A percentile compares a stretch with the other conserved stretches of the same genome.
Conservation (phyloP, 768 basidiomycete species). For the Tylopilus sp. region DNA sequence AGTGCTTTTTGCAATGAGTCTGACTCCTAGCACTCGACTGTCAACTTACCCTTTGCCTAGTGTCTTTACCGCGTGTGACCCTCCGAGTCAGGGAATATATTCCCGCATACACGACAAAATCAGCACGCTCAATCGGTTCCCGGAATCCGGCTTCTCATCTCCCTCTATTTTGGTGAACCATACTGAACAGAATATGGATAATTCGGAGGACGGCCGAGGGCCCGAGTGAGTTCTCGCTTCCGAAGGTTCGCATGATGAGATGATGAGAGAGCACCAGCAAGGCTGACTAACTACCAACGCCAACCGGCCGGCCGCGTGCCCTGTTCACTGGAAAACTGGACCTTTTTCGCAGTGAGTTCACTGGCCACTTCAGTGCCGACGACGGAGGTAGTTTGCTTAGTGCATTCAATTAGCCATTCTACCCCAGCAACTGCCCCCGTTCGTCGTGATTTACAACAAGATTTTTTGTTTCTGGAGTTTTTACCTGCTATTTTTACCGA, state of each 20-base stretch:
- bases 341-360: constrained; percentile 24
- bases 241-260: neutral
- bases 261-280: constrained; percentile 1
- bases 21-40: neutral
- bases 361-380: neutral
- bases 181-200: neutral
- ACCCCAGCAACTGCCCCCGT: neutral
- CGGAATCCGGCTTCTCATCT: neutral
- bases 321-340: constrained; percentile 9
- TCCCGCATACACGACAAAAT: neutral
- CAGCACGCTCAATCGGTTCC: neutral
- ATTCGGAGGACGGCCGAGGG: neutral
- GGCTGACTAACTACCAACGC: constrained; percentile 12
- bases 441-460: neutral
- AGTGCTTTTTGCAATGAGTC: neutral
- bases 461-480: neutral
- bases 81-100: neutral
- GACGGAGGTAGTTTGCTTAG: neutral
- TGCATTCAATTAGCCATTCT: neutral
- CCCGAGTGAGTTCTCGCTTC: neutral
- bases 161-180: neutral
- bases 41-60: neutral
- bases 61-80: constrained; percentile 13
- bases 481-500: neutral
- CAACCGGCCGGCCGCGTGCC: constrained; percentile 17